phyloP scores from a whole-genome alignment of 108 stramenopile species.

The Cyclostephanos tholiformis region DNA sequence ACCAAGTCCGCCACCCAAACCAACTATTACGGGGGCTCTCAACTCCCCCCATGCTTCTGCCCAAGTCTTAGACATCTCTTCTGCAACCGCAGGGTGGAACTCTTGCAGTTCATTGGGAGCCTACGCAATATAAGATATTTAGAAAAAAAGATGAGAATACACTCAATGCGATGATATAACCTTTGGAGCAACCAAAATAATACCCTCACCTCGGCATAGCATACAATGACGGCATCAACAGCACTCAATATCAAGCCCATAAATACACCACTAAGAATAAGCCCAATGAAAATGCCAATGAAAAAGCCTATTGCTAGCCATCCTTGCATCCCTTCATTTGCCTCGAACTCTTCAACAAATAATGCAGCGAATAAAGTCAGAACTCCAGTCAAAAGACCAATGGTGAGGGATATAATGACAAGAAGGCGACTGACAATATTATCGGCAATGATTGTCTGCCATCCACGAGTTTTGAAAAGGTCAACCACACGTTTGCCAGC shows the following conservation, averaged over 20 bases:
- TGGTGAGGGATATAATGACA: conserved; percentile 26
- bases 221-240: conserved; percentile 77
- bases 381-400: conserved; percentile 38
- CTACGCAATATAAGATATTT: not conserved
- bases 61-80: conserved; percentile 46
- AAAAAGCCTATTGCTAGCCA: conserved; percentile 32
- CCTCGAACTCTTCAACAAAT: conserved; percentile 29
- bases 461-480: conserved; percentile 66
- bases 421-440: conserved; percentile 52
- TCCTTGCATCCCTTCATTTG: conserved; percentile 16
- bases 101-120: conserved; percentile 38
- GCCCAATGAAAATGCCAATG: conserved; percentile 45
- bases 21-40: conserved; percentile 21
- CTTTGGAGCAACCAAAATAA: conserved; percentile 29
- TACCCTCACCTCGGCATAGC: conserved; percentile 69
- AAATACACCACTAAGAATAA: conserved; percentile 41
- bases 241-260: conserved; percentile 62
- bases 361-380: conserved; percentile 28
- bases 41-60: conserved; percentile 30
- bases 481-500: conserved; percentile 65
- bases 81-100: conserved; percentile 39
- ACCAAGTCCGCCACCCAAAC: conserved; percentile 30
- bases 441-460: conserved; percentile 69
- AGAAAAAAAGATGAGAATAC: conserved; percentile 26
- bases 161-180: not conserved